A percentile compares a stretch with the other conserved stretches of the same genome.
phyloP scores from a whole-genome alignment of 2,329 filamentous ascomycete species.

The Phaeophleospora eucalypticola region DNA sequence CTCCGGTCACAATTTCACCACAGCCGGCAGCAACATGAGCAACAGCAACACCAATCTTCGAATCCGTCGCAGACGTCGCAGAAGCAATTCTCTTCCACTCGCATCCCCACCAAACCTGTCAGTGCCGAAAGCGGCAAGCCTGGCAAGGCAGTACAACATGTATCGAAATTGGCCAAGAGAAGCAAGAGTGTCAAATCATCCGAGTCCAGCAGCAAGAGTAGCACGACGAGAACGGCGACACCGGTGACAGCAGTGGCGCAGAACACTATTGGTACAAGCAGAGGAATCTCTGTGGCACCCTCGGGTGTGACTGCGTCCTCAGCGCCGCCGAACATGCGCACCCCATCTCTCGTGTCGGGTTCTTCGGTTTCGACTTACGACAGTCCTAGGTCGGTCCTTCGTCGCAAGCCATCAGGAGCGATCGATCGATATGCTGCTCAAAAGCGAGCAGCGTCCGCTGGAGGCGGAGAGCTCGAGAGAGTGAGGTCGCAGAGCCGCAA shows the following conservation, averaged over 20 bases:
- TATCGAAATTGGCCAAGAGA: constrained; percentile 25
- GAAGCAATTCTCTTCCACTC: constrained; percentile 15
- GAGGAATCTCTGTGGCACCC: constrained; percentile 10
- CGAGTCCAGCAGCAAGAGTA: constrained; percentile 13
- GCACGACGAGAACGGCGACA: constrained; percentile 14
- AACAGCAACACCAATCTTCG: constrained; percentile 1
- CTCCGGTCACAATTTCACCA: constrained; percentile 5
- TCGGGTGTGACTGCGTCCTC: constrained; percentile 5
- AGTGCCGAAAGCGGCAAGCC: constrained; percentile 8
- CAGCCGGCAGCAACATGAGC: constrained; percentile 1
- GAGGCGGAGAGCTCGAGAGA: constrained; percentile 29
- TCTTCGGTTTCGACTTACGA: constrained; percentile 46
- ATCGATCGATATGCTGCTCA: constrained; percentile 37
- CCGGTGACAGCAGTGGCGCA: constrained; percentile 11
- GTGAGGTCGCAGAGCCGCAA: constrained; percentile 17
- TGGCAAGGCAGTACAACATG: constrained; percentile 22
- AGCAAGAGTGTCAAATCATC: constrained; percentile 17
- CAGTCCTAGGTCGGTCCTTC: constrained; percentile 42
- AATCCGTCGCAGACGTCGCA: neutral
- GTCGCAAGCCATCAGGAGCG: constrained; percentile 41
- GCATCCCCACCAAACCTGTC: constrained; percentile 21
- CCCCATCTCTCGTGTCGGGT: constrained; percentile 47
- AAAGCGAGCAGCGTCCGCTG: constrained; percentile 26
- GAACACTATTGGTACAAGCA: constrained; percentile 5
- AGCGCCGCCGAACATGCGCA: constrained; percentile 32